These are phyloP conservation scores for Lactifluus rugatus DNA, from an alignment of 768 basidiomycete genomes.

Conservation along the genomic window DNA sequence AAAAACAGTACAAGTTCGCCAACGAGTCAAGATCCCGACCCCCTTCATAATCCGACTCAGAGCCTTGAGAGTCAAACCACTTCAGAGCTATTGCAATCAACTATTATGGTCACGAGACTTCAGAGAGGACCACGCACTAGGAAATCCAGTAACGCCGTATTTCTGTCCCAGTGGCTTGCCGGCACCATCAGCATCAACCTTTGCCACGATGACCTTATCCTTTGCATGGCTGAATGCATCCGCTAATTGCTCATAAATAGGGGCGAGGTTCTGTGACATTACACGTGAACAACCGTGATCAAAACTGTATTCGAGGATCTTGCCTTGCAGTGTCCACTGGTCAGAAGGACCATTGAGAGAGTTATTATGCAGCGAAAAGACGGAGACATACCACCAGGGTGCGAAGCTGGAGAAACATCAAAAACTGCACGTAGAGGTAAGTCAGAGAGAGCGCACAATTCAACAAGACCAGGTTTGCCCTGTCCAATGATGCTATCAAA, in stretches of 20 bases:
- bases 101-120: conserved; percentile 1
- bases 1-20: conserved; percentile 52
- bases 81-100: conserved; percentile 59
- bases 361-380: not conserved
- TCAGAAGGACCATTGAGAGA: not conserved
- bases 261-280: conserved; percentile 64
- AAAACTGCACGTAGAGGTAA: not conserved
- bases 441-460: conserved; percentile 56
- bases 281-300: not conserved
- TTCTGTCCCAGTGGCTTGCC: conserved; percentile 69
- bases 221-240: conserved; percentile 74
- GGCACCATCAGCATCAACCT: conserved; percentile 85
- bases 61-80: conserved; percentile 68
- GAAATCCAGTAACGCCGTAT: conserved; percentile 77
- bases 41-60: conserved; percentile 55
- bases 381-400: conserved; percentile 69
- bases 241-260: conserved; percentile 78
- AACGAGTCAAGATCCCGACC: conserved; percentile 77
- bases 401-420: conserved; percentile 48
- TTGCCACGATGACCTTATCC: conserved; percentile 81
- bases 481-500: conserved; percentile 70
- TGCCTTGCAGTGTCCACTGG: conserved; percentile 83
- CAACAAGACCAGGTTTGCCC: conserved; percentile 77
- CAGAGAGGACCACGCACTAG: conserved; percentile 48
- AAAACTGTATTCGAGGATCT: conserved; percentile 1